phyloP scores from a whole-genome alignment of 495 filamentous ascomycete genomes.

The Penicillium daleae region DNA sequence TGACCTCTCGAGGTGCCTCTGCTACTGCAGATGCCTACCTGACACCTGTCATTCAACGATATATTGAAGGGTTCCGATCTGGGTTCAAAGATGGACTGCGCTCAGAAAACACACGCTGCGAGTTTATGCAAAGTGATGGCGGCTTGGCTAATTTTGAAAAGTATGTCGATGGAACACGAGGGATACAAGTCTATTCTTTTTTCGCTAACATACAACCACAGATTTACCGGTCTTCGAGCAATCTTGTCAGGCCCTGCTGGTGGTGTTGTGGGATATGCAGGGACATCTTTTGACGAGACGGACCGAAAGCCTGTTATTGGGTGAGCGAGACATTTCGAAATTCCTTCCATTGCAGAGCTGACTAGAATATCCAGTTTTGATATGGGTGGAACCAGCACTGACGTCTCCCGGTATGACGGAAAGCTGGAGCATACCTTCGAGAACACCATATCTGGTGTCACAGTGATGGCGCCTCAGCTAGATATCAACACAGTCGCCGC shows the following conservation, averaged over 20 bases:
- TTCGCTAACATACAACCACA: slow-evolving; percentile 22
- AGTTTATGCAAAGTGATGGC: slow-evolving; percentile 61
- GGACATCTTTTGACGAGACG: slow-evolving; percentile 84
- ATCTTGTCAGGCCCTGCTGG: slow-evolving; percentile 65
- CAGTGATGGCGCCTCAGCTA: slow-evolving; percentile 90
- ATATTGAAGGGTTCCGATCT: slow-evolving; percentile 82
- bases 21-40: slow-evolving; percentile 95
- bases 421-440: slow-evolving; percentile 96
- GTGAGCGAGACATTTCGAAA: not conserved
- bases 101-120: slow-evolving; percentile 50
- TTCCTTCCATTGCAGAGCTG: slow-evolving; percentile 26
- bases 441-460: slow-evolving; percentile 92
- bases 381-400: slow-evolving; percentile 94
- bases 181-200: not conserved
- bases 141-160: slow-evolving; percentile 53
- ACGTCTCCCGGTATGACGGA: slow-evolving; percentile 91
- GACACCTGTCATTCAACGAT: slow-evolving; percentile 93
- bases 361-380: slow-evolving; percentile 68
- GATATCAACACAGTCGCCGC: slow-evolving; percentile 98
- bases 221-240: slow-evolving; percentile 60
- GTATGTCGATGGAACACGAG: not conserved
- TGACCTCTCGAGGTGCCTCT: slow-evolving; percentile 79
- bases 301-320: slow-evolving; percentile 92
- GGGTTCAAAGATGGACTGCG: slow-evolving; percentile 59
- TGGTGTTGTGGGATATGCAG: slow-evolving; percentile 88